Conservation (phyloP, 345 rosid genomes). For the Eucalyptus viminalis region DNA sequence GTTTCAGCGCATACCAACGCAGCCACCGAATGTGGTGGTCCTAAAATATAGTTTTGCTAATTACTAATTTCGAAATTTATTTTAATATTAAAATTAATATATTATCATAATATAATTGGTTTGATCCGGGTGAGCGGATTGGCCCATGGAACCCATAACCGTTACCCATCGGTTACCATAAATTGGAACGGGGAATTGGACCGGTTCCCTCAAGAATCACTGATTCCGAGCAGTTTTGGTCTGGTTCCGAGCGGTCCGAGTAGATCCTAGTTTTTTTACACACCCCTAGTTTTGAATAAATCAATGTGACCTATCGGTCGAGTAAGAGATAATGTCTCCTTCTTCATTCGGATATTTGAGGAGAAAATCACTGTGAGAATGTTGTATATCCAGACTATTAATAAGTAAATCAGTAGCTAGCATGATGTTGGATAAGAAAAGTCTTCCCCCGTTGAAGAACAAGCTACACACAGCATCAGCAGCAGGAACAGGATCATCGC, state of each 20-base stretch:
- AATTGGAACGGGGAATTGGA: too few relatives aligned
- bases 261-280: rapidly evolving
- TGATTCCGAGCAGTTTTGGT: too few relatives aligned
- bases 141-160: rapidly evolving
- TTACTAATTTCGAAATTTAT: too few relatives aligned
- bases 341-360: background rate
- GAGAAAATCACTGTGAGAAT: background rate
- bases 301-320: background rate
- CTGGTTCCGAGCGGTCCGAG: rapidly evolving
- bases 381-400: background rate
- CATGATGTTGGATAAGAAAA: background rate
- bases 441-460: background rate
- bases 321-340: background rate
- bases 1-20: too few relatives aligned
- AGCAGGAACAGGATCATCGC: background rate
- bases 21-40: too few relatives aligned
- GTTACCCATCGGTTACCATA: too few relatives aligned
- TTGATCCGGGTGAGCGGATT: too few relatives aligned
- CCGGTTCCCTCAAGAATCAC: too few relatives aligned
- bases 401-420: background rate
- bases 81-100: too few relatives aligned
- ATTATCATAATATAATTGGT: too few relatives aligned
- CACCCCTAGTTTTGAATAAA: background rate
- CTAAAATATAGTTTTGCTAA: too few relatives aligned
- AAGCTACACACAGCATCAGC: background rate